A percentile compares a stretch with the other conserved stretches of the same genome.
Evolutionary conservation across 1,284 basidiomycete species (phyloP).

Genomic region (Apiotrichum siamense): DNA sequence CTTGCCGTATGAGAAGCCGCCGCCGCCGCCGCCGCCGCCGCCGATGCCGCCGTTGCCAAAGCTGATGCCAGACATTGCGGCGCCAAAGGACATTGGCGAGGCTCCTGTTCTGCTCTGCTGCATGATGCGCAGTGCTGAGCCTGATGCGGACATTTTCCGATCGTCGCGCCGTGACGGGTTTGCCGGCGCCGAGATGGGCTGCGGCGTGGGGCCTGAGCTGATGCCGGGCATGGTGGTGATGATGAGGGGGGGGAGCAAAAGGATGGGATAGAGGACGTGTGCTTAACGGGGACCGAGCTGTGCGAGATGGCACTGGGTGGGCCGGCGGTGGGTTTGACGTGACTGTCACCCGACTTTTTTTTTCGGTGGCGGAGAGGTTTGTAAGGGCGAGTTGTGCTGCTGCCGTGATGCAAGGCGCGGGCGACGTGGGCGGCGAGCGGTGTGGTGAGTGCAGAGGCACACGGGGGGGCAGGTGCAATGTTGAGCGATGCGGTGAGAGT

Average conservation of each 20-base stretch:
- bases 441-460: too few species aligned
- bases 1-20: constrained; percentile 32
- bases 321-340: too few species aligned
- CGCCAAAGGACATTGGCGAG: constrained; percentile 41
- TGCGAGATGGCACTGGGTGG: too few species aligned
- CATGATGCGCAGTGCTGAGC: constrained; percentile 8
- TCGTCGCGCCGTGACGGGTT: constrained; percentile 13
- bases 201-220: constrained; percentile 3
- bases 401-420: too few species aligned
- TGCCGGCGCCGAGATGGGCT: constrained; percentile 17
- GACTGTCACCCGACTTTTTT: too few species aligned
- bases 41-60: constrained; percentile 40
- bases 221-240: background rate
- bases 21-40: background rate
- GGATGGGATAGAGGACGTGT: background rate
- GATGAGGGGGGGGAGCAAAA: background rate
- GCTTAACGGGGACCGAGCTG: background rate
- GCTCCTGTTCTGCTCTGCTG: constrained; percentile 18
- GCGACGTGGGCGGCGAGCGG: too few species aligned
- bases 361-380: too few species aligned
- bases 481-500: too few species aligned
- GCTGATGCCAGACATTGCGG: constrained; percentile 42
- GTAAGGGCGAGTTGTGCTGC: too few species aligned
- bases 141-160: constrained; percentile 14
- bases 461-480: too few species aligned